phyloP scores from a whole-genome alignment of 2,329 filamentous ascomycete species.

The Fusarium tjaetaba region DNA sequence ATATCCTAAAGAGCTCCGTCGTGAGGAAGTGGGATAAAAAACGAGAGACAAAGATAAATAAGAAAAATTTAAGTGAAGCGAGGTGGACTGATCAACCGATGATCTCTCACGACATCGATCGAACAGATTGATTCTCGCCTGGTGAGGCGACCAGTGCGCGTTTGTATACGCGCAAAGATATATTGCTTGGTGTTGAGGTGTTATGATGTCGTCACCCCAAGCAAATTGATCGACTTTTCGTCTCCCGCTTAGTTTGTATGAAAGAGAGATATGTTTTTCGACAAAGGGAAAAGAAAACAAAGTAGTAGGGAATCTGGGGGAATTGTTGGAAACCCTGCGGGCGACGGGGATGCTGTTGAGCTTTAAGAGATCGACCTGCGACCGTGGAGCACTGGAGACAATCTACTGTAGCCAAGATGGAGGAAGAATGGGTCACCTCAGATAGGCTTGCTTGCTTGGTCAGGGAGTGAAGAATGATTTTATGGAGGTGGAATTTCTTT shows the following conservation, averaged over 20 bases:
- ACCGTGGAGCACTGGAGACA: constrained; percentile 23
- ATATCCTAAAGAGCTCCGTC: constrained; percentile 10
- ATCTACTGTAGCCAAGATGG: constrained; percentile 19
- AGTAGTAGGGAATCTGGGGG: constrained; percentile 27
- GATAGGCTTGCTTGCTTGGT: constrained; percentile 38
- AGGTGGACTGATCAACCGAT: constrained; percentile 32
- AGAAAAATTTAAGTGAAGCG: background rate
- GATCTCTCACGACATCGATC: constrained; percentile 32
- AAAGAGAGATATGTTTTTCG: background rate
- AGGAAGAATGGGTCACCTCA: constrained; percentile 41
- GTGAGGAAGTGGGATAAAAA: constrained; percentile 18
- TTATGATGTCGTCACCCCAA: constrained; percentile 3
- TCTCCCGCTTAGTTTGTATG: background rate
- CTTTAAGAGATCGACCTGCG: constrained; percentile 40
- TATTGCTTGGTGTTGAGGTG: constrained; percentile 27
- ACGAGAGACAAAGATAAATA: constrained; percentile 11
- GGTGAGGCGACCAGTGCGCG: constrained; percentile 10
- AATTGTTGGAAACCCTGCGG: constrained; percentile 23
- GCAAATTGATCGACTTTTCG: background rate
- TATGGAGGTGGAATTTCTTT: constrained; percentile 14
- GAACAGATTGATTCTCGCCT: constrained; percentile 13
- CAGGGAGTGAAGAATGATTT: constrained; percentile 29
- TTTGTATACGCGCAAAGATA: constrained; percentile 3
- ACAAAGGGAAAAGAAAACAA: constrained; percentile 10
- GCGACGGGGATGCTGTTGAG: constrained; percentile 34